Conservation (phyloP, 306 rosid genomes). For the Cucurbita moschata region DNA sequence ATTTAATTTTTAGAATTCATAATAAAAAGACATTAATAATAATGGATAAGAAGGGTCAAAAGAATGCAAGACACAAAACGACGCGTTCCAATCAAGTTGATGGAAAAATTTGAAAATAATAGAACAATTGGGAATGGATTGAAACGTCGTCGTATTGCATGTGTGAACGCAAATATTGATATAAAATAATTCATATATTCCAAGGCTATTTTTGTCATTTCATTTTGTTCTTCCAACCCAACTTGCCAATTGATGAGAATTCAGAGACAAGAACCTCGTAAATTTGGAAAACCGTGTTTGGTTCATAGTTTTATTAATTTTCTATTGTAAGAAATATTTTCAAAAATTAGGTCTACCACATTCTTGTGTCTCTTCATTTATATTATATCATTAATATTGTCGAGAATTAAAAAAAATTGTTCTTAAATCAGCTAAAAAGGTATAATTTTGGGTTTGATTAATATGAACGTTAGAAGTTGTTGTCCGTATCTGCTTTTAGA, state of each 20-base stretch:
- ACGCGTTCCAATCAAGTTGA: not conserved
- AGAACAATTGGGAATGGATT: not conserved
- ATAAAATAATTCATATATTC: too few relatives aligned
- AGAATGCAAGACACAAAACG: not conserved
- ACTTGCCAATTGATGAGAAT: not conserved
- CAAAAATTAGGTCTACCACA: not conserved
- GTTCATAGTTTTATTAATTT: not conserved
- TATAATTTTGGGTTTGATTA: too few relatives aligned
- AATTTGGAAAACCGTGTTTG: not conserved
- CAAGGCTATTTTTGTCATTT: not conserved
- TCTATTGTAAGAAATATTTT: not conserved
- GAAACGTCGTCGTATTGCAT: not conserved
- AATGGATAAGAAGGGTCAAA: not conserved
- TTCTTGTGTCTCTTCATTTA: not conserved
- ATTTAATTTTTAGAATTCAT: too few relatives aligned
- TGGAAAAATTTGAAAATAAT: not conserved
- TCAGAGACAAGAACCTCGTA: not conserved
- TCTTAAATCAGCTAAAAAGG: not conserved
- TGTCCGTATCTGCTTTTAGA: too few relatives aligned
- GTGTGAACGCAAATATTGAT: not conserved
- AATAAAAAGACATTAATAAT: too few relatives aligned
- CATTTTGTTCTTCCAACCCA: not conserved
- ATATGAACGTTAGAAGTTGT: too few relatives aligned
- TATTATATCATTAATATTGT: not conserved
- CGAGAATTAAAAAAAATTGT: too few relatives aligned